phyloP scores from a whole-genome alignment of 352 stramenopile species.

The Phytopythium boreale region DNA sequence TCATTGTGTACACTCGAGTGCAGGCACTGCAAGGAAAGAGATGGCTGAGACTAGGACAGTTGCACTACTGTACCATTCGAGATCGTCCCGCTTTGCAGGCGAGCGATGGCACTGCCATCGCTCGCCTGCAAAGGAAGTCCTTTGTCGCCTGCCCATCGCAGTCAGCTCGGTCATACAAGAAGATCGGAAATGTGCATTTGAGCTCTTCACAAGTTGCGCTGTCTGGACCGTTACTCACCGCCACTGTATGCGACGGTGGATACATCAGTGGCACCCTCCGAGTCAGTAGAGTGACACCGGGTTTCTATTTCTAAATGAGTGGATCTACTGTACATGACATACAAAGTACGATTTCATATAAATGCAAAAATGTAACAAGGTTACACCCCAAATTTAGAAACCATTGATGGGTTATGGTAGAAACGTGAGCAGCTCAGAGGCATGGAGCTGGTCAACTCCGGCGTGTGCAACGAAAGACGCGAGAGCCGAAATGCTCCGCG shows the following conservation, averaged over 20 bases:
- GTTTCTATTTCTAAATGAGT: conserved; percentile 7
- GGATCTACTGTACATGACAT: too few relatives aligned
- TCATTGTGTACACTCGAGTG: too few relatives aligned
- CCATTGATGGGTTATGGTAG: background rate
- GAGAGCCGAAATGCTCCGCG: background rate
- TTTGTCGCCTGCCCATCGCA: too few relatives aligned
- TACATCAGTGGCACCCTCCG: background rate
- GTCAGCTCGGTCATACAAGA: background rate
- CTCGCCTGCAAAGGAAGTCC: too few relatives aligned
- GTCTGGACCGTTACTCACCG: conserved; percentile 5
- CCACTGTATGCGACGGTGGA: conserved; percentile 1
- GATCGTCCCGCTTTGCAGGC: too few relatives aligned
- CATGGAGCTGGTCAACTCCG: background rate
- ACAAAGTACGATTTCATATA: too few relatives aligned
- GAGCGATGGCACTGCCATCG: too few relatives aligned
- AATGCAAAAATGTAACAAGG: too few relatives aligned
- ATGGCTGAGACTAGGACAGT: too few relatives aligned
- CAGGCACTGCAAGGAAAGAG: too few relatives aligned
- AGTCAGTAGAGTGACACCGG: background rate
- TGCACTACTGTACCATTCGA: too few relatives aligned
- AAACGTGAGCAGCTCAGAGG: background rate
- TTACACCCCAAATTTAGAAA: conserved; percentile 4
- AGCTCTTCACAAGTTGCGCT: background rate
- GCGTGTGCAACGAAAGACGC: conserved; percentile 1
- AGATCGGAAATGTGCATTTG: background rate